Base-by-base conservation (phyloP, 192 early-diverging fungal genomes). In the Podila epicladia region DNA sequence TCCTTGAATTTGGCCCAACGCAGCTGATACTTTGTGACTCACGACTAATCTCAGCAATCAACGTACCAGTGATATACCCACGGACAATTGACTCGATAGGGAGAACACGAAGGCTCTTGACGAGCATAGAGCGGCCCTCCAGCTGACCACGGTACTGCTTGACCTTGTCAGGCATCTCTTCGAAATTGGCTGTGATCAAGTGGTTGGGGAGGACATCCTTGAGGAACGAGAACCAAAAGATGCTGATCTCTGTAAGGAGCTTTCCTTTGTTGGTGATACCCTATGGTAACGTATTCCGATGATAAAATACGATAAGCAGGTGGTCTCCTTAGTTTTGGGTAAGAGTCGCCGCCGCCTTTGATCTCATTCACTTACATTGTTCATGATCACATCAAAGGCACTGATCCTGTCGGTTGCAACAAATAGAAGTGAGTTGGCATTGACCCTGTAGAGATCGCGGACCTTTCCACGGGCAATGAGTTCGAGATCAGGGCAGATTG, bases 341-440 rank as follows among this genome's bases (percentile, higher is more conserved):
- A 45, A 15, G 41, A 45, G 41, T 45, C 17, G 41, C 26, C 19
- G 28, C 22, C 22, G 22, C 41, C 64, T 15, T 19, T 20, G 4
- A 45, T 57, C 38, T 28, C 20, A 58, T 9, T 38, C 24, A 69
- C 89, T 68, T 89, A 97, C 97, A 66, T 95, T 97, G 72, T 95
- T 94, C 97, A 99, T 97, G 71, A 99, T 95, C 45, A 99, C 97
- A 71, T 99, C 98, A 85, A 94, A 99, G 3, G 98, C 97, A 79
- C 93, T 95, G 85, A 99, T 95, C 65, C 98, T 91, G 88, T 99
- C 98, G 4, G 97, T 96, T 24, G 98, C 97, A 12, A 99, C 96
- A 83, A 99, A 99, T 37, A 99, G 91, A 66, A 99, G 86, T 17
- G 91, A 85, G 57, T 90, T 71, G 20, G 92, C 93, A 84, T 98